Percentiles rank a stretch among this genome's conserved stretches.
These are phyloP conservation scores for Colletotrichum theobromicola DNA, from an alignment of 2,329 filamentous ascomycete species.

Conservation along the genomic window DNA sequence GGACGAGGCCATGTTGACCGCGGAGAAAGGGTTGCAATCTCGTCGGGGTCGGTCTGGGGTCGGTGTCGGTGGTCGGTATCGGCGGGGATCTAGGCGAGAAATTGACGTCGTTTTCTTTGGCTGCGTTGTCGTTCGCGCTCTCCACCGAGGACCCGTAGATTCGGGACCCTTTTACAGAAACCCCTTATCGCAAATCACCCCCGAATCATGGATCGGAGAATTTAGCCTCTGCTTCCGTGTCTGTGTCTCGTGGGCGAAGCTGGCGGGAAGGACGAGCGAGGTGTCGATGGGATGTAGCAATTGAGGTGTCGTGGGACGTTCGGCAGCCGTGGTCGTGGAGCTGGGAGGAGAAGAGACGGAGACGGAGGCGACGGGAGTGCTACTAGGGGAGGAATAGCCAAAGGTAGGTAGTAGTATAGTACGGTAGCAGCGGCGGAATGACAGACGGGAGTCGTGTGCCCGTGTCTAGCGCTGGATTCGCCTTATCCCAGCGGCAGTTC, in stretches of 20 bases:
- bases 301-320: slow-evolving; percentile 2
- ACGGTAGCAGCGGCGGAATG: not conserved
- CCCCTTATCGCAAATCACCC: not conserved
- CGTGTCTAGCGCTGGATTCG: not conserved
- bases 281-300: not conserved
- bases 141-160: slow-evolving; percentile 16
- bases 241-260: not conserved
- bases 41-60: slow-evolving; percentile 11
- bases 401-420: not conserved
- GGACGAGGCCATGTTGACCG: slow-evolving; percentile 51
- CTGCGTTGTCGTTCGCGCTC: slow-evolving; percentile 1
- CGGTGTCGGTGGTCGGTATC: slow-evolving; percentile 1
- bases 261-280: not conserved
- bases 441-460: not conserved
- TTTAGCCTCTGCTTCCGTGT: not conserved
- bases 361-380: not conserved
- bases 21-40: not conserved
- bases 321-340: not conserved
- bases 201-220: slow-evolving; percentile 3
- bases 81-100: slow-evolving; percentile 3
- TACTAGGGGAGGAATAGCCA: not conserved
- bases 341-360: not conserved
- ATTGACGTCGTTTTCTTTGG: slow-evolving; percentile 9
- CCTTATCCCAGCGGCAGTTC: not conserved
- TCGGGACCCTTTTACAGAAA: not conserved